Base-by-base conservation (phyloP, 768 basidiomycete species). In the Hydnomerulius pinastri region DNA sequence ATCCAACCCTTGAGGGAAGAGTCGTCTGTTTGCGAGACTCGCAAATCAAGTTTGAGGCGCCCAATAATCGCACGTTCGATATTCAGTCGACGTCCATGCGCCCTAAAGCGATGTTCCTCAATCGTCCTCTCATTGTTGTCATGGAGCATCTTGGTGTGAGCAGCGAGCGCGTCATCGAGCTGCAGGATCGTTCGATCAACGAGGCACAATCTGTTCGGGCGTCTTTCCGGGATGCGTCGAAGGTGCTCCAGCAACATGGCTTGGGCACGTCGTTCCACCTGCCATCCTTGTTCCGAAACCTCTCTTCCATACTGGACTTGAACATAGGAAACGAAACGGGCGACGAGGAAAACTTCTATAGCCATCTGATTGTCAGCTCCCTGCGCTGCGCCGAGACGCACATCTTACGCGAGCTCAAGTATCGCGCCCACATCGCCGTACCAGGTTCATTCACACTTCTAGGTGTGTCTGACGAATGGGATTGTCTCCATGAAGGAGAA, bases 401-500 rank as follows among this genome's bases (percentile, higher is more conserved):
- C 53, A 68, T 77, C 9, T 64, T 83, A 25, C 72, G 81, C 6
- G 74, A 77, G 42, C 67, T 82, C 60, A 82, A 81, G 58, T 74
- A 75, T 51, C 71, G 74, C 11, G 80, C 73, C 2, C 75, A 75
- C 33, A 81, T 82, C 27, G 71, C 70, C 1, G 71, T 82, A 4
- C 77, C 79, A 1, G 73, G 67, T 6, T 76, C 73, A 27, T 76
- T 64, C 37, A 81, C 80, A 0, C 65, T 82, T 2, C 74, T 82
- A 23, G 82, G 81, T 0, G 77, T 82, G 13, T 73, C 74, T 6
- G 81, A 82, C 53, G 77, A 78, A 35, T 74, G 74, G 70, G 66
- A 69, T 18, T 77, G 74, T 51, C 61, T 82, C 6, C 55, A 53
- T 2, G 74, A 76, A 51, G 73, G 77, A 5, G 73, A 80, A 53